Evolutionary conservation across 176 grass and related monocot genomes (phyloP).

Genomic region (Alopecurus myosuroides): DNA sequence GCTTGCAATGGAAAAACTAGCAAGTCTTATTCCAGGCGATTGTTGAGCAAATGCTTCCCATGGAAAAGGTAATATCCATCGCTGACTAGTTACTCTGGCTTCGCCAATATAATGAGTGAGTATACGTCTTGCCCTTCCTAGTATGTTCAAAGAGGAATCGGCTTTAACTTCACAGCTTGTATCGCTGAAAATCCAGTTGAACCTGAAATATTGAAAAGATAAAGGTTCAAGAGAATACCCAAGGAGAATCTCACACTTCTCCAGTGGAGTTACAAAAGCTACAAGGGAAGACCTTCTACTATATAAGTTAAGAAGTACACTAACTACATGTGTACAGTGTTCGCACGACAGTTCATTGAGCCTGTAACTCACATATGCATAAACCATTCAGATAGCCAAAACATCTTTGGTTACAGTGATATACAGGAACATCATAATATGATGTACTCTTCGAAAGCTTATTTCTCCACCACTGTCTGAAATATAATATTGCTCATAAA

Average conservation of each 20-base stretch:
- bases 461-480: background rate
- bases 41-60: slow-evolving; percentile 6
- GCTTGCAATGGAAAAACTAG: slow-evolving; percentile 40
- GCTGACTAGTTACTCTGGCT: background rate
- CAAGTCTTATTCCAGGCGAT: slow-evolving; percentile 8
- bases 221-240: slow-evolving; percentile 8
- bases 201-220: slow-evolving; percentile 30
- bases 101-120: background rate
- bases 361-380: background rate
- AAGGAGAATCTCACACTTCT: background rate
- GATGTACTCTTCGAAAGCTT: background rate
- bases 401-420: background rate
- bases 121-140: background rate
- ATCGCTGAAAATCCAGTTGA: slow-evolving; percentile 39
- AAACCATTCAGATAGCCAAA: background rate
- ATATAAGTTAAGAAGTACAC: no score
- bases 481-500: background rate
- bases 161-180: no score
- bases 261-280: background rate
- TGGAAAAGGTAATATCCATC: background rate
- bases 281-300: no score
- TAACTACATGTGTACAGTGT: no score
- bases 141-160: background rate
- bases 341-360: background rate
- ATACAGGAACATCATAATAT: background rate